Evolutionary conservation across 192 early-diverging fungal species (phyloP).

Genomic region (Entomortierella lignicola): DNA sequence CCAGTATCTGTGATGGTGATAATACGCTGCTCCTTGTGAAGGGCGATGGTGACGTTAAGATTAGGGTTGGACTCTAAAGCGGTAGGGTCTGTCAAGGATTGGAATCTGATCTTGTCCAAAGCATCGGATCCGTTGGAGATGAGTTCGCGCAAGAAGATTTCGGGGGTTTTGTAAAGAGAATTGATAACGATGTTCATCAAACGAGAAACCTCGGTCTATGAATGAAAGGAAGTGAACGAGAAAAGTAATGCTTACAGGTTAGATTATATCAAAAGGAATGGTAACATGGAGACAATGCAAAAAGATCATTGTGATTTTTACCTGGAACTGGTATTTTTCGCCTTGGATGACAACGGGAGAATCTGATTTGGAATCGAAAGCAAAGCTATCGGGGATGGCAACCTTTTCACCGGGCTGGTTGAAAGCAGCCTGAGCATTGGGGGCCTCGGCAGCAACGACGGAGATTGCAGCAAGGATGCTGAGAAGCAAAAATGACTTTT

Average conservation of each 20-base stretch:
- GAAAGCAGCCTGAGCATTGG: constrained; percentile 45
- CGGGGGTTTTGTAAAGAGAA: constrained; percentile 94
- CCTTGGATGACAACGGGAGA: constrained; percentile 17
- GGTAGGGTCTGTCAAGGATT: constrained; percentile 75
- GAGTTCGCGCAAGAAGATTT: constrained; percentile 97
- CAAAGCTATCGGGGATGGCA: constrained; percentile 49
- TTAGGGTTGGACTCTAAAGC: constrained; percentile 70
- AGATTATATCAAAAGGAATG: too few species aligned
- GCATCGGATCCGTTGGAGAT: constrained; percentile 97
- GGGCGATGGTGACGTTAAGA: constrained; percentile 86
- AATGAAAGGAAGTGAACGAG: too few species aligned
- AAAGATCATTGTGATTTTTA: background rate
- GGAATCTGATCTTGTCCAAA: constrained; percentile 92
- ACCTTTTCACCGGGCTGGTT: constrained; percentile 29
- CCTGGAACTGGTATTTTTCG: constrained; percentile 54
- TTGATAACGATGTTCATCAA: constrained; percentile 97
- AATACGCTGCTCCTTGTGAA: constrained; percentile 78
- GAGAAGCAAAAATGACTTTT: constrained; percentile 44
- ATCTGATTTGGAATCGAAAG: constrained; percentile 22
- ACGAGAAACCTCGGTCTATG: constrained; percentile 88
- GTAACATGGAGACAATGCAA: too few species aligned
- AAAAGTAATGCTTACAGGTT: too few species aligned
- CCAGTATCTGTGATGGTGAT: constrained; percentile 93
- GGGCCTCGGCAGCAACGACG: constrained; percentile 47
- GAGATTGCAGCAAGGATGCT: constrained; percentile 52